Conservation (phyloP, 805 yeast genomes). For the Cyberlindnera misumaiensis region DNA sequence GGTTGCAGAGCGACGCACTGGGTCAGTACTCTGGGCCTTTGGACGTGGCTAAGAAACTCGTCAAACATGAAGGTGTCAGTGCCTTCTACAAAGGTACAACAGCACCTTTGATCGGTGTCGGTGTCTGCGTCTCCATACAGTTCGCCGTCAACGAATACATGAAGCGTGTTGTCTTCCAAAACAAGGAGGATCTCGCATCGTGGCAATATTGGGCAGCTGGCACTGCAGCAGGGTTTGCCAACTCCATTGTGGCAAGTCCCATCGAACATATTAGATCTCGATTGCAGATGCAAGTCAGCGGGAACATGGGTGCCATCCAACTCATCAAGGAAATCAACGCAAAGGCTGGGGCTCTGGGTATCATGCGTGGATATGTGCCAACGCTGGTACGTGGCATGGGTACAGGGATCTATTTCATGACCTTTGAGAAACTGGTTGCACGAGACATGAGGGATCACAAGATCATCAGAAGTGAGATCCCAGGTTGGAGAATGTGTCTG, state of each 20-base stretch:
- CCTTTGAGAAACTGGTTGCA: conserved; percentile 83
- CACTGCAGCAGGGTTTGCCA: conserved; percentile 84
- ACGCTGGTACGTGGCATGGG: conserved; percentile 84
- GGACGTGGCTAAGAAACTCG: conserved; percentile 69
- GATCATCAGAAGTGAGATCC: conserved; percentile 60
- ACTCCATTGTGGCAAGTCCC: conserved; percentile 84
- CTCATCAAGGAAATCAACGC: conserved; percentile 51
- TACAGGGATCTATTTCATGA: conserved; percentile 78
- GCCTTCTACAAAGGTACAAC: conserved; percentile 93
- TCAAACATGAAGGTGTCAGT: conserved; percentile 71
- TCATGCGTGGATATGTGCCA: conserved; percentile 78
- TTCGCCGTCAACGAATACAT: conserved; percentile 91
- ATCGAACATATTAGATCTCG: conserved; percentile 94
- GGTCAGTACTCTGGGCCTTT: conserved; percentile 68
- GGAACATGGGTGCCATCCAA: conserved; percentile 65
- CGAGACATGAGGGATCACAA: conserved; percentile 43
- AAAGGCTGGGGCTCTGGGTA: conserved; percentile 47
- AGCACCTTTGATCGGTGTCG: conserved; percentile 90
- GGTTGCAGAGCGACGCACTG: conserved; percentile 81
- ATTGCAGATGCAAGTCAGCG: conserved; percentile 74
- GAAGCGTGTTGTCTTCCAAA: conserved; percentile 65
- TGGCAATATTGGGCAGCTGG: conserved; percentile 79
- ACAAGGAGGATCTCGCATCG: conserved; percentile 35
- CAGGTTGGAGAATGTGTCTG: conserved; percentile 80
- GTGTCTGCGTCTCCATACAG: conserved; percentile 94